Evolutionary conservation across 225 moss, liverwort and hornwort genomes (phyloP).

Genomic region (Pleurozium schreberi): DNA sequence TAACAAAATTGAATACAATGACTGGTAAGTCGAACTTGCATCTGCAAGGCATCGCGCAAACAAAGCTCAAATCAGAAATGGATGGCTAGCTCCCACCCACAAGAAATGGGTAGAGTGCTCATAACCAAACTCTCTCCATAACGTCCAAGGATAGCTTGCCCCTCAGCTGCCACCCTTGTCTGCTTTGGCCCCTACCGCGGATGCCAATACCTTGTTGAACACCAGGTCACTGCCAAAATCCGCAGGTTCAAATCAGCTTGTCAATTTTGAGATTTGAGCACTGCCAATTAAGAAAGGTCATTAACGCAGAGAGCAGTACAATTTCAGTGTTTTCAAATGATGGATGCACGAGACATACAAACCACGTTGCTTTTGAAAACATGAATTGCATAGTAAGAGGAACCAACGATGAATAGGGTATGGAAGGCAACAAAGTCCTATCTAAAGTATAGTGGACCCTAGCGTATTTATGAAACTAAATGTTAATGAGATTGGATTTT

Average conservation of each 20-base stretch:
- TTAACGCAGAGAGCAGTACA: not conserved
- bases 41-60: constrained; percentile 40
- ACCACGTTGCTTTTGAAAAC: not conserved
- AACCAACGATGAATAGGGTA: not conserved
- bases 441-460: too few species aligned
- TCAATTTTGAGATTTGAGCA: not conserved
- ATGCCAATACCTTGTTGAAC: constrained; percentile 7
- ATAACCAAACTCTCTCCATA: constrained; percentile 32
- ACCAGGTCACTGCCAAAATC: constrained; percentile 6
- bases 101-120: constrained; percentile 26
- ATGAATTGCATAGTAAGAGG: not conserved
- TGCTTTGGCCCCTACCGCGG: not conserved
- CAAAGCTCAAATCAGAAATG: constrained; percentile 50
- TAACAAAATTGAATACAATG: not conserved
- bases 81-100: constrained; percentile 27
- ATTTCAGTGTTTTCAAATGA: not conserved
- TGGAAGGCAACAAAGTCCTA: not conserved
- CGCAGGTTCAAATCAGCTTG: not conserved
- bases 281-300: not conserved
- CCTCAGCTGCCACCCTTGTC: not conserved
- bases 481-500: too few species aligned
- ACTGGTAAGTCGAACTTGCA: not conserved
- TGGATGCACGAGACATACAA: not conserved
- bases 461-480: too few species aligned
- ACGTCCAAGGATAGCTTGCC: constrained; percentile 4